These are phyloP conservation scores for Penicillium sp. DNA, from an alignment of 2,329 filamentous ascomycete species.

Conservation along the genomic window DNA sequence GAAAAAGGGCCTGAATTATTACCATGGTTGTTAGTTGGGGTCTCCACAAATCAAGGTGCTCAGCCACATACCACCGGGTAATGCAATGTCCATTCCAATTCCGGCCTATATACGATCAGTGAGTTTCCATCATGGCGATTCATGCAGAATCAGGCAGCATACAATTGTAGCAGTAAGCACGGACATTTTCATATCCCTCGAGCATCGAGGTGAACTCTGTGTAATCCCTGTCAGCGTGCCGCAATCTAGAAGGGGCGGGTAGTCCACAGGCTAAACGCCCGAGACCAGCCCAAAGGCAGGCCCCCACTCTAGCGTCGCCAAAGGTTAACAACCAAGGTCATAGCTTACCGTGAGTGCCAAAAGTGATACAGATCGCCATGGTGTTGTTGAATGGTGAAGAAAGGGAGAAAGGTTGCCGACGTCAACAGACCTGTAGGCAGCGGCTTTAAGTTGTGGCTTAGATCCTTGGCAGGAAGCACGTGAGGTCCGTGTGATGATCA, in stretches of 20 bases:
- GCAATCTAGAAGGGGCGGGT: constrained; percentile 8
- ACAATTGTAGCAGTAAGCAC: constrained; percentile 50
- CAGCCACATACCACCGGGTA: constrained; percentile 40
- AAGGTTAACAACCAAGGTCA: neutral
- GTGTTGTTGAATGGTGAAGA: constrained; percentile 7
- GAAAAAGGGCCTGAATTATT: constrained; percentile 41
- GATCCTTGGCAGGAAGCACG: constrained; percentile 27
- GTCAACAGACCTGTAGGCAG: constrained; percentile 26
- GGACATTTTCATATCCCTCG: constrained; percentile 47
- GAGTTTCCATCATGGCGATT: neutral
- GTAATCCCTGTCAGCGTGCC: constrained; percentile 13
- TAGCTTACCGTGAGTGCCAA: constrained; percentile 42
- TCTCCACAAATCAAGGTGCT: neutral
- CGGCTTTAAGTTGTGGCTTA: constrained; percentile 37
- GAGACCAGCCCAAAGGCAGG: constrained; percentile 4
- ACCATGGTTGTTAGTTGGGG: constrained; percentile 7
- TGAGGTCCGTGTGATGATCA: constrained; percentile 21
- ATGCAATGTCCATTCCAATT: constrained; percentile 48
- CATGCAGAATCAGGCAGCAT: constrained; percentile 20
- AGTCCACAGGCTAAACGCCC: constrained; percentile 13
- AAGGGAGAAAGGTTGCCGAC: constrained; percentile 6
- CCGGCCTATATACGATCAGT: constrained; percentile 29
- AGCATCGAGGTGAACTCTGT: constrained; percentile 46
- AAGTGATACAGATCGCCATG: constrained; percentile 46
- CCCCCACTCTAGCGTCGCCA: constrained; percentile 2